These are phyloP conservation scores for Xylaria sp. DNA, from an alignment of 2,329 filamentous ascomycete species.

Conservation along the genomic window DNA sequence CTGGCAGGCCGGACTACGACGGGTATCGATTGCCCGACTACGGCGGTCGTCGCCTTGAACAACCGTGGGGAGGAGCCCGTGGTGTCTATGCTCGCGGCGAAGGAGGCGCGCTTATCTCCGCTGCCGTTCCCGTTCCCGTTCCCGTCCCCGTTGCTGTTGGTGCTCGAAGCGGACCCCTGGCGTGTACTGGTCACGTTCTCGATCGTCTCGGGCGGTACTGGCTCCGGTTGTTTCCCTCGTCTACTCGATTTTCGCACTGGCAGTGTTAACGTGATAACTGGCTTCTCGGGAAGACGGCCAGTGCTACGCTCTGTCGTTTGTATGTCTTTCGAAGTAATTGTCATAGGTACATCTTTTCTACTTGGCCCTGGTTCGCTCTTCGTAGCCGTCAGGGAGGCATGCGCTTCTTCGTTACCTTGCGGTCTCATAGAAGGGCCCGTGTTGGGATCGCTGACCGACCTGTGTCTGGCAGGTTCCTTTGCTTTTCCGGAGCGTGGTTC, in stretches of 20 bases:
- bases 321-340: not conserved
- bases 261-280: constrained; percentile 31
- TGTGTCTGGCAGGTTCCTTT: constrained; percentile 9
- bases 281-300: not conserved
- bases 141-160: constrained; percentile 19
- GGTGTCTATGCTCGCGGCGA: constrained; percentile 50
- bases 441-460: constrained; percentile 13
- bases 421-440: not conserved
- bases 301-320: not conserved
- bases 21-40: constrained; percentile 44
- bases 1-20: constrained; percentile 42
- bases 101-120: constrained; percentile 39
- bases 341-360: not conserved
- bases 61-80: constrained; percentile 49
- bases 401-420: not conserved
- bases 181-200: not conserved
- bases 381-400: not conserved
- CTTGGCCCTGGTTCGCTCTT: not conserved
- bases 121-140: constrained; percentile 12
- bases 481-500: constrained; percentile 33
- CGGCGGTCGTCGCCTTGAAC: constrained; percentile 49
- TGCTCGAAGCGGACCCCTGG: constrained; percentile 19
- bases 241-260: constrained; percentile 42
- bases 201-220: not conserved
- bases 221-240: constrained; percentile 18